These are phyloP conservation scores for Zanthoxylum bungeanum DNA, from an alignment of 345 rosid genomes.

Conservation along the genomic window DNA sequence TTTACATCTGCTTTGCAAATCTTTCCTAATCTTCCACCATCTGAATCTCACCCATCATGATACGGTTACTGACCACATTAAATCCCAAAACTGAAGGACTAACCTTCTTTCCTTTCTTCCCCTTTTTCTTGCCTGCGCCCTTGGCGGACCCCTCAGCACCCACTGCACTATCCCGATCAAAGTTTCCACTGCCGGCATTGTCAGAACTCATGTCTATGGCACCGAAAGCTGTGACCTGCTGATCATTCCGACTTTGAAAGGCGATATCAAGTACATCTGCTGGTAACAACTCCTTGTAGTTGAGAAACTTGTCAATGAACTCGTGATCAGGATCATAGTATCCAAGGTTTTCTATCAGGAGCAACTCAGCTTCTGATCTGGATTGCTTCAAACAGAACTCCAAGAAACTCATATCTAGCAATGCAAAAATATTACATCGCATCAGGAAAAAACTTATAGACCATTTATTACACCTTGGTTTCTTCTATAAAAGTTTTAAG, in stretches of 20 bases:
- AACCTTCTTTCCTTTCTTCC: conserved; percentile 90
- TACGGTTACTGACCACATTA: conserved; percentile 92
- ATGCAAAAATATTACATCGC: background rate
- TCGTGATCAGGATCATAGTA: conserved; percentile 64
- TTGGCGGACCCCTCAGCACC: conserved; percentile 48
- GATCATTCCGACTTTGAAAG: conserved; percentile 53
- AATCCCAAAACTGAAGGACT: conserved; percentile 80
- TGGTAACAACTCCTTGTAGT: conserved; percentile 80
- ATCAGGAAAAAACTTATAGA: background rate
- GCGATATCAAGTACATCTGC: conserved; percentile 93
- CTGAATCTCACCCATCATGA: conserved; percentile 99
- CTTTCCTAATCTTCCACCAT: conserved; percentile 59
- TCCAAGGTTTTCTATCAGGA: conserved; percentile 72
- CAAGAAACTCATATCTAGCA: conserved; percentile 79
- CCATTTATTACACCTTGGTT: background rate
- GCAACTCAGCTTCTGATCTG: conserved; percentile 84
- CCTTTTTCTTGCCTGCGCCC: conserved; percentile 77
- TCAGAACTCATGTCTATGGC: conserved; percentile 41
- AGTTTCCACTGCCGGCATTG: conserved; percentile 19
- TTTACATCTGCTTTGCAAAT: conserved; percentile 33
- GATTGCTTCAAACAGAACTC: conserved; percentile 91
- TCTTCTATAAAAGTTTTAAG: background rate
- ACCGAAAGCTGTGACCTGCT: conserved; percentile 35
- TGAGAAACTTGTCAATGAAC: conserved; percentile 90
- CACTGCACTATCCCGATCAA: conserved; percentile 7